Evolutionary conservation across 805 yeast species (phyloP).

Genomic region (Yarrowia sp.): DNA sequence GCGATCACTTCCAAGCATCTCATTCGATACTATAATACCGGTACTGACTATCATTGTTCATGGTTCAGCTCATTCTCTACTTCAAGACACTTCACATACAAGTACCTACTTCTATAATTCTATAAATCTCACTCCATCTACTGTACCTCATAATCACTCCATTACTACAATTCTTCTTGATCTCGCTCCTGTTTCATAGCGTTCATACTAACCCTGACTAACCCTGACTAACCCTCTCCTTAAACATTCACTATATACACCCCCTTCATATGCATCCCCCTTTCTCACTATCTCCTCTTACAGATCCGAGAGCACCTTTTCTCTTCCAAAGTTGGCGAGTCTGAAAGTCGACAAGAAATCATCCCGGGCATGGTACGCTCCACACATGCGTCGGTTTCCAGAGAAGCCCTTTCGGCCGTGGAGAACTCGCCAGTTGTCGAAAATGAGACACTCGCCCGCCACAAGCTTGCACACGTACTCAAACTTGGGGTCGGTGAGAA

Average conservation of each 20-base stretch:
- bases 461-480: slow-evolving; percentile 61
- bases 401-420: slow-evolving; percentile 72
- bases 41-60: no score
- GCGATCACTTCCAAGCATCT: no score
- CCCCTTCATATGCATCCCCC: neutral
- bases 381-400: slow-evolving; percentile 74
- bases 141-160: no score
- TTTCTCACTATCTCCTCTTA: slow-evolving; percentile 36
- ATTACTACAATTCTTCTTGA: no score
- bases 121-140: no score
- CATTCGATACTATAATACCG: no score
- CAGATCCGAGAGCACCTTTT: slow-evolving; percentile 51
- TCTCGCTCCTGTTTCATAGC: no score
- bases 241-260: slow-evolving; percentile 5
- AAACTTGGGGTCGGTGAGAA: slow-evolving; percentile 59
- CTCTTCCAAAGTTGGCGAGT: slow-evolving; percentile 58
- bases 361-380: slow-evolving; percentile 72
- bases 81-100: no score
- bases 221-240: no score
- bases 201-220: no score
- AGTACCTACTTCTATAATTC: no score
- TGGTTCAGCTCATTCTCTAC: no score
- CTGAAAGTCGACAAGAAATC: slow-evolving; percentile 62
- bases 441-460: slow-evolving; percentile 71
- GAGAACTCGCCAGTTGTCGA: slow-evolving; percentile 76